Evolutionary conservation across 1,284 basidiomycete genomes (phyloP), one percentile per base, ranked within the genome.

Genomic region (Cryptococcus sp.): DNA sequence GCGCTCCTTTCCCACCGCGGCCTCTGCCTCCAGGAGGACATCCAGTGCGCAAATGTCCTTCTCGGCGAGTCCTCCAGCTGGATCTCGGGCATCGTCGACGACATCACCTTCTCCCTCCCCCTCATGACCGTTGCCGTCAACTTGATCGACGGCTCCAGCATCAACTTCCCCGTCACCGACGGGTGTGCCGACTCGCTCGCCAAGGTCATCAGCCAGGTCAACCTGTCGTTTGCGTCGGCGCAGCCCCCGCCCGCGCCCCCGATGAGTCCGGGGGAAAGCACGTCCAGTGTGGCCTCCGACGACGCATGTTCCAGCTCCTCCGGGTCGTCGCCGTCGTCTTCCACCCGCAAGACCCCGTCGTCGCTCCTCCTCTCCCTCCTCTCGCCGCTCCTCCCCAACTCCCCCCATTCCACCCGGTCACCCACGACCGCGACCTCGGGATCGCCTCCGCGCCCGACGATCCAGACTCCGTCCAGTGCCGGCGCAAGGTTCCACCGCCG

Each of bases 401-500:
- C 40, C 35, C 37, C 37, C 5, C 36, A 50, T 18, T 18, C 45
- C 55, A 38, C 49, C 46, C 50, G 28, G 28, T 9, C 9, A 33
- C 40, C 57, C 6, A 46, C 53, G 18, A 23, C 36, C 45, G 18
- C 40, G 13, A 4, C 53, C 18, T 50, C 39, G 9, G 55, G 63
- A n/a, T 33, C 35, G 50, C 16, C 42, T 43, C 47, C 49, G 6
- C 48, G 20, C 60, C n/a, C 60, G 62, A 52, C 55, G 62, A 37
- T 60, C 61, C 18, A 44, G 57, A 51, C 58, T 9, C 50, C 58
- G 12, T 53, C 58, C 15, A 49, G 55, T 40, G 55, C 46, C 15
- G 51, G 50, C 16, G 86, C 75, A 65, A 50, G 80, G 79, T 51
- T 88, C 38, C 81, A 88, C 55, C 83, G 88, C 33, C 79, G 82